Percentiles rank a stretch among this genome's conserved stretches.
Evolutionary conservation across 371 early-diverging fungal species (phyloP).

Genomic region (Lichtheimia corymbifera): DNA sequence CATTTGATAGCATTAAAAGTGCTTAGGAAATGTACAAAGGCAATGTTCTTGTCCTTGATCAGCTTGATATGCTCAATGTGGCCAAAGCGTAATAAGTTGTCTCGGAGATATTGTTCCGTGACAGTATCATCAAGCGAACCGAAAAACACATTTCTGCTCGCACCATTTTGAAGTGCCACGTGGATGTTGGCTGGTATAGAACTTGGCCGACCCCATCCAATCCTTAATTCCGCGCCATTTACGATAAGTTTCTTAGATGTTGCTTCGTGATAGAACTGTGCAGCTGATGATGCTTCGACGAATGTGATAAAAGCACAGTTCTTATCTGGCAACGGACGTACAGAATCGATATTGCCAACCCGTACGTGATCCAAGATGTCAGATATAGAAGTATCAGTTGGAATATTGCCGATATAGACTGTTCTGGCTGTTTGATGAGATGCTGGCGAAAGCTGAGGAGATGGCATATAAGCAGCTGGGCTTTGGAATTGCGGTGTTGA

Average conservation of each 20-base stretch:
- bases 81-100: conserved; percentile 68
- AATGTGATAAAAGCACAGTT: conserved; percentile 83
- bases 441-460: conserved; percentile 21
- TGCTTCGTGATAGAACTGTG: conserved; percentile 56
- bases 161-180: conserved; percentile 66
- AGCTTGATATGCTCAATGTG: conserved; percentile 73
- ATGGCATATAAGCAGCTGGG: conserved; percentile 18
- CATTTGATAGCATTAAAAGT: conserved; percentile 73
- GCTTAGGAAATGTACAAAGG: conserved; percentile 80
- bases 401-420: conserved; percentile 79
- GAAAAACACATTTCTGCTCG: conserved; percentile 78
- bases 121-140: conserved; percentile 64
- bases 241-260: conserved; percentile 39
- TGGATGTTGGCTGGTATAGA: conserved; percentile 50
- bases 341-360: conserved; percentile 74
- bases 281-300: conserved; percentile 67
- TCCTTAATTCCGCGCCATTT: conserved; percentile 58
- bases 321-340: conserved; percentile 76
- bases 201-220: conserved; percentile 82
- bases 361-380: conserved; percentile 76
- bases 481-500: conserved; percentile 26
- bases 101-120: conserved; percentile 52
- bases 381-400: conserved; percentile 59
- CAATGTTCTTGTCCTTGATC: conserved; percentile 70
- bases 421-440: conserved; percentile 55